These are phyloP conservation scores for Inga leiocalycina DNA, from an alignment of 306 rosid genomes.

Conservation along the genomic window DNA sequence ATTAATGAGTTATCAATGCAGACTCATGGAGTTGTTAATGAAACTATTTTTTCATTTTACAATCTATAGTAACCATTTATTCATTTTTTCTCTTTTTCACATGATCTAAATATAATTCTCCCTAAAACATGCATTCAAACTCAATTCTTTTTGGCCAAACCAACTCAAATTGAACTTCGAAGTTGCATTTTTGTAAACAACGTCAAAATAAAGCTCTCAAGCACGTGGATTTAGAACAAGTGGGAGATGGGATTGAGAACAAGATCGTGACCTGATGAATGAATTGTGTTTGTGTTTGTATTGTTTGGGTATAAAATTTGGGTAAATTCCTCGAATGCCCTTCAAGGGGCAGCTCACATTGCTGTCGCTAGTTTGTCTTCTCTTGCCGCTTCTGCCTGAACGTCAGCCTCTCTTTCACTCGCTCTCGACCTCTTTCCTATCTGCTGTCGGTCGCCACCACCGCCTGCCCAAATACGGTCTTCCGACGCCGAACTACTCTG, in stretches of 20 bases:
- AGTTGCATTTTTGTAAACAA: not conserved
- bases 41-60: too few relatives aligned
- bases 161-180: not conserved
- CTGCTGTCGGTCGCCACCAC: not conserved
- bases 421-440: not conserved
- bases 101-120: too few relatives aligned
- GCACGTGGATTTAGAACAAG: not conserved
- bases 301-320: not conserved
- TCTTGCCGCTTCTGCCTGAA: not conserved
- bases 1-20: too few relatives aligned
- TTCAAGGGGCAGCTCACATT: not conserved
- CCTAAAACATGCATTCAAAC: too few relatives aligned
- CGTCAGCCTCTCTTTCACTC: not conserved
- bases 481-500: not conserved
- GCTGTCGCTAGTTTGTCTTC: not conserved
- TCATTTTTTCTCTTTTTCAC: too few relatives aligned
- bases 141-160: too few relatives aligned
- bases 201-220: not conserved
- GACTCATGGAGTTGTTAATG: too few relatives aligned
- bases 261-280: not conserved
- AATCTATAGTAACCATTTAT: too few relatives aligned
- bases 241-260: not conserved
- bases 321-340: not conserved
- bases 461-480: not conserved
- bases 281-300: not conserved